Conservation (phyloP, 176 grass and related monocot genomes). For the Poa annua region DNA sequence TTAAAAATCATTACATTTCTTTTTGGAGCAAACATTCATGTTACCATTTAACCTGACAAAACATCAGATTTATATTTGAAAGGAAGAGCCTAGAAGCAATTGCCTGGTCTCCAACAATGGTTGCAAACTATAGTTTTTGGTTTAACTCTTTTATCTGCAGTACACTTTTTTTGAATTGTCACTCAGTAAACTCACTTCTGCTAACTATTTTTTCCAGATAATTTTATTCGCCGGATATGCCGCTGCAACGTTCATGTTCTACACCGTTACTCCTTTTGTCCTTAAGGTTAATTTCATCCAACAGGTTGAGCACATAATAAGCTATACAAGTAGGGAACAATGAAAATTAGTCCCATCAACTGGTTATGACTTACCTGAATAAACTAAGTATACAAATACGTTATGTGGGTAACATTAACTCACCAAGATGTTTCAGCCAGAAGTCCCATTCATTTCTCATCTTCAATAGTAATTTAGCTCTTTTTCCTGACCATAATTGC, state of each 20-base stretch:
- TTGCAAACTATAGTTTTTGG: constrained; percentile 18
- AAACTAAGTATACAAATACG: not conserved
- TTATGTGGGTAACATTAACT: not conserved
- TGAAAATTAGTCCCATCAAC: not conserved
- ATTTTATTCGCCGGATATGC: constrained; percentile 50
- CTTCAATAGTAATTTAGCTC: not conserved
- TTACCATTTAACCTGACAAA: constrained; percentile 34
- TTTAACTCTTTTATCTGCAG: constrained; percentile 12
- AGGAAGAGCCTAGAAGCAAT: constrained; percentile 58
- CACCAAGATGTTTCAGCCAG: not conserved
- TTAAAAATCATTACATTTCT: not conserved
- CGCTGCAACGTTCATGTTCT: constrained; percentile 46
- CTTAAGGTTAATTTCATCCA: constrained; percentile 50
- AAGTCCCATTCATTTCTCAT: not conserved
- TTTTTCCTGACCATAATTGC: constrained; percentile 32
- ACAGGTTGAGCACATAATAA: not conserved
- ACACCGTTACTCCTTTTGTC: constrained; percentile 55
- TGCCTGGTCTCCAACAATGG: constrained; percentile 61
- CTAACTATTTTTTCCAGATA: constrained; percentile 41
- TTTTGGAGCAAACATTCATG: constrained; percentile 8
- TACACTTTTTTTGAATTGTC: constrained; percentile 24
- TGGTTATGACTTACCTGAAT: constrained; percentile 30
- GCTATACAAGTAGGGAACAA: not conserved
- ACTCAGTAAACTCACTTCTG: constrained; percentile 35
- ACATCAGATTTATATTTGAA: constrained; percentile 58